Percentiles rank a stretch among this genome's conserved stretches.
These are phyloP conservation scores for Cystodermella granulosa DNA, from an alignment of 1,284 basidiomycete species.

Conservation along the genomic window DNA sequence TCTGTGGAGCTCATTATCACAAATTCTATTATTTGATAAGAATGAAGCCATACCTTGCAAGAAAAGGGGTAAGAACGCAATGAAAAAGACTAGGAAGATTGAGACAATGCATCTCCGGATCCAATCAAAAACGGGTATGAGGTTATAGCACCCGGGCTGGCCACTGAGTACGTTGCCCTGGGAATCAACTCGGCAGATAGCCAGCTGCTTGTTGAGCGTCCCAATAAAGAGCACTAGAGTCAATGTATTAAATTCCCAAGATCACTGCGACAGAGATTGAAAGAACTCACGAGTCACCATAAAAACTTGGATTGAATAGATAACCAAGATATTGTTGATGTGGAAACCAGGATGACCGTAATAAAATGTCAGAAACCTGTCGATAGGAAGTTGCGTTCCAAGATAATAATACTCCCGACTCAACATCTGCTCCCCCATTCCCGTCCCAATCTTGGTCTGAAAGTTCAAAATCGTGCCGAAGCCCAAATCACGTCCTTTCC, in stretches of 20 bases:
- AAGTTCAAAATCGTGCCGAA: conserved; percentile 99
- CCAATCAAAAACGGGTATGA: conserved; percentile 93
- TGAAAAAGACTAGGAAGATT: conserved; percentile 96
- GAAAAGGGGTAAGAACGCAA: conserved; percentile 92
- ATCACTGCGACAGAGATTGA: conserved; percentile 2
- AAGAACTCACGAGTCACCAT: conserved; percentile 75
- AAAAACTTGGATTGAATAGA: conserved; percentile 93
- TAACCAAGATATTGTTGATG: conserved; percentile 99
- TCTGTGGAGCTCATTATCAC: conserved; percentile 47
- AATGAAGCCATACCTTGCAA: conserved; percentile 69
- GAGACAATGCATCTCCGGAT: conserved; percentile 92
- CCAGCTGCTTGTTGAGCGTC: conserved; percentile 86
- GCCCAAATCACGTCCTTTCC: conserved; percentile 98
- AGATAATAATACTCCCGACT: conserved; percentile 99
- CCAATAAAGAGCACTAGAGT: conserved; percentile 79
- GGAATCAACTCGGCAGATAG: conserved; percentile 80
- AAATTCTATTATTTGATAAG: conserved; percentile 1
- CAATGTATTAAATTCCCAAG: conserved; percentile 12
- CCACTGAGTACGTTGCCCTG: conserved; percentile 74
- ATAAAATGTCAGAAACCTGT: conserved; percentile 99
- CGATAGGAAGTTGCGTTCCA: conserved; percentile 95
- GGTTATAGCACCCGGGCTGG: conserved; percentile 88
- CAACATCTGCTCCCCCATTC: conserved; percentile 99
- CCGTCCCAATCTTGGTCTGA: conserved; percentile 99
- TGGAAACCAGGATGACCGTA: conserved; percentile 99